These are phyloP conservation scores for Cytospora chrysosperma DNA, from an alignment of 2,329 filamentous ascomycete species.

Conservation along the genomic window DNA sequence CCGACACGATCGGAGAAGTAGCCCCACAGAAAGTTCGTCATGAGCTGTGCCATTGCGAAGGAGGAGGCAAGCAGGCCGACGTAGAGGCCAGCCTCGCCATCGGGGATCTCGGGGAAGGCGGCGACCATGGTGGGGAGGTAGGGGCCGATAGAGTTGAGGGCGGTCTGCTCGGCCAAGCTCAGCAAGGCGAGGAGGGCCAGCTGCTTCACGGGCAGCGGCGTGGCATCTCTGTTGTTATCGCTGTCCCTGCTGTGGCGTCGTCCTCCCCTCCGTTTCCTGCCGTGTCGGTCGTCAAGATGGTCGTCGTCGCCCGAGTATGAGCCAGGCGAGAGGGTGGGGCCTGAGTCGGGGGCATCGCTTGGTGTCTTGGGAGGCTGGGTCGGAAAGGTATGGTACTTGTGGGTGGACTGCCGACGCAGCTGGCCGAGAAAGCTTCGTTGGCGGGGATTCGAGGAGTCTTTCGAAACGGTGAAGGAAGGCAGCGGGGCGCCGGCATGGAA, in stretches of 20 bases:
- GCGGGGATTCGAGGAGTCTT: conserved; percentile 24
- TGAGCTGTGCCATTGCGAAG: conserved; percentile 89
- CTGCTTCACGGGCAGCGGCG: conserved; percentile 79
- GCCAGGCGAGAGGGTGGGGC: conserved; percentile 28
- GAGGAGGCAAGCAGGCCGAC: conserved; percentile 87
- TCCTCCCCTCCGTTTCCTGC: not conserved
- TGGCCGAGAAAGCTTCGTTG: conserved; percentile 17
- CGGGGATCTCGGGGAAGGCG: conserved; percentile 76
- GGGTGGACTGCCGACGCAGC: conserved; percentile 41
- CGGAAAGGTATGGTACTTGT: conserved; percentile 80
- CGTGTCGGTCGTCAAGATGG: not conserved
- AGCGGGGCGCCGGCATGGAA: conserved; percentile 54
- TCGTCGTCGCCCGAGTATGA: conserved; percentile 25
- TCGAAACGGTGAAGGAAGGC: conserved; percentile 34
- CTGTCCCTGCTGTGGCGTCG: conserved; percentile 26
- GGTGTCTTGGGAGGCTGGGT: conserved; percentile 69
- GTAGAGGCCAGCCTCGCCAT: conserved; percentile 74
- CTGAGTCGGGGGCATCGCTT: conserved; percentile 46
- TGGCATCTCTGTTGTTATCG: conserved; percentile 45
- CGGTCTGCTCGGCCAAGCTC: conserved; percentile 90
- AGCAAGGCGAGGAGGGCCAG: conserved; percentile 83
- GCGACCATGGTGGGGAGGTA: conserved; percentile 93
- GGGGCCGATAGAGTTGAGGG: conserved; percentile 92
- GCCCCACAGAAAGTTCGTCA: conserved; percentile 90
- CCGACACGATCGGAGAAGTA: conserved; percentile 78